Percentiles rank a stretch among this genome's conserved stretches.
Conservation (phyloP, 108 stramenopile genomes). For the Conticribra weissflogii region DNA sequence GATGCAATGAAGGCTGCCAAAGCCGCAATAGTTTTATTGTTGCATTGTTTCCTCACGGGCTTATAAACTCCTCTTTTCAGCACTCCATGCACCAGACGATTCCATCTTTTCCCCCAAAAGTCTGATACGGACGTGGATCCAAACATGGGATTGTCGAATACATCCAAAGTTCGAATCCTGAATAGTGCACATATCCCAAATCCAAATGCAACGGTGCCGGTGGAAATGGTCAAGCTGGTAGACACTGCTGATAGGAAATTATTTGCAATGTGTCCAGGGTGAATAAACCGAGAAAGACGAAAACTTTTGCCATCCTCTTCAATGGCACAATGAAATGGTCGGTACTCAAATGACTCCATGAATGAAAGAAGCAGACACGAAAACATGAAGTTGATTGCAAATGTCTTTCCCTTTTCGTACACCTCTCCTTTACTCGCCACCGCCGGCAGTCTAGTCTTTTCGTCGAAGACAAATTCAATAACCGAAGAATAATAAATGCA, state of each 20-base stretch:
- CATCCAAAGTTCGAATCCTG: slow-evolving; percentile 24
- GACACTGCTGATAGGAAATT: neutral
- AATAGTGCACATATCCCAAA: neutral
- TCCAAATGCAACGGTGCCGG: neutral
- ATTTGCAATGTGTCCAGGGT: neutral
- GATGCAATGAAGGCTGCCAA: slow-evolving; percentile 49
- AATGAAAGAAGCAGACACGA: neutral
- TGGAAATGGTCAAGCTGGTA: neutral
- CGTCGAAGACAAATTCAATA: neutral
- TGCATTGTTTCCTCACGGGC: slow-evolving; percentile 36
- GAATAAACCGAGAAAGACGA: neutral
- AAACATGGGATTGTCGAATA: slow-evolving; percentile 27
- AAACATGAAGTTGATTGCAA: neutral
- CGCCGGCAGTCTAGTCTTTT: neutral
- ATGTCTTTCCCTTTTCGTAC: neutral
- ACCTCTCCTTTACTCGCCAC: neutral
- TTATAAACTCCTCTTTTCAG: slow-evolving; percentile 50
- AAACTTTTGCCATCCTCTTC: neutral
- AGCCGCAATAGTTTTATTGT: slow-evolving; percentile 28
- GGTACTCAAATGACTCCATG: neutral
- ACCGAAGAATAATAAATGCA: neutral
- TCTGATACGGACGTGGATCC: slow-evolving; percentile 21
- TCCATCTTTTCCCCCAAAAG: slow-evolving; percentile 19
- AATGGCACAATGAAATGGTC: neutral
- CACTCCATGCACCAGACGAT: slow-evolving; percentile 37